These are phyloP conservation scores for Xerocomellus intermedius DNA, from an alignment of 768 basidiomycete species.

Conservation along the genomic window DNA sequence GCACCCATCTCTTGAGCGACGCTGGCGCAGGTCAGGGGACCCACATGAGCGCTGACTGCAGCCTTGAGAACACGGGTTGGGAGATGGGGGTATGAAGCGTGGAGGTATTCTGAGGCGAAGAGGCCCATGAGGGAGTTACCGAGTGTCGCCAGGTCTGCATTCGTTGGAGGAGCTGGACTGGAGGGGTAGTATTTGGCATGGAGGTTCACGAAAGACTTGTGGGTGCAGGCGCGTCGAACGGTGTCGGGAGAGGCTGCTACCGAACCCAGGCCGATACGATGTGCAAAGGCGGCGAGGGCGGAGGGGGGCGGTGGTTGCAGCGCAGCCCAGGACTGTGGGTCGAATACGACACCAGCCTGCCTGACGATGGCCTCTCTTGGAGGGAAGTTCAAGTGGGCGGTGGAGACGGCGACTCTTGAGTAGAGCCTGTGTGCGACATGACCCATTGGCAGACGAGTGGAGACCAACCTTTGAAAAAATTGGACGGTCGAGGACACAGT, in stretches of 20 bases:
- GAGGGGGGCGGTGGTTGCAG: slow-evolving; percentile 71
- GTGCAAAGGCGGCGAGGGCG: slow-evolving; percentile 71
- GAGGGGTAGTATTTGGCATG: slow-evolving; percentile 57
- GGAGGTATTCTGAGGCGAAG: slow-evolving; percentile 82
- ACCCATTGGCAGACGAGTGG: slow-evolving; percentile 40
- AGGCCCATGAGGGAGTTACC: slow-evolving; percentile 91
- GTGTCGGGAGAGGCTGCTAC: slow-evolving; percentile 52
- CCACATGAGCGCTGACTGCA: slow-evolving; percentile 89
- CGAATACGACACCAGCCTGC: slow-evolving; percentile 46
- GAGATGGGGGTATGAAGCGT: slow-evolving; percentile 81
- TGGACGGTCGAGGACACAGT: slow-evolving; percentile 28
- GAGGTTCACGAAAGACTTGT: slow-evolving; percentile 62
- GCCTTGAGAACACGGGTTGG: slow-evolving; percentile 91
- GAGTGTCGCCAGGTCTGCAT: slow-evolving; percentile 69
- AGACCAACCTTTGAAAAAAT: slow-evolving; percentile 11
- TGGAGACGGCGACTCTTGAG: slow-evolving; percentile 52
- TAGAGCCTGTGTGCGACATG: slow-evolving; percentile 57
- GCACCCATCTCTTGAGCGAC: slow-evolving; percentile 88
- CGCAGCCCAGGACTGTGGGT: slow-evolving; percentile 65
- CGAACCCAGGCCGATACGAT: slow-evolving; percentile 68
- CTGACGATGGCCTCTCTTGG: slow-evolving; percentile 51
- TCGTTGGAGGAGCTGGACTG: slow-evolving; percentile 56
- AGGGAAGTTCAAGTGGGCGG: slow-evolving; percentile 59
- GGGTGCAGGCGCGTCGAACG: slow-evolving; percentile 76
- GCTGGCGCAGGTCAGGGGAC: slow-evolving; percentile 75